Conservation (phyloP, 164 flowering plant genomes). For the Vitis rupestris region DNA sequence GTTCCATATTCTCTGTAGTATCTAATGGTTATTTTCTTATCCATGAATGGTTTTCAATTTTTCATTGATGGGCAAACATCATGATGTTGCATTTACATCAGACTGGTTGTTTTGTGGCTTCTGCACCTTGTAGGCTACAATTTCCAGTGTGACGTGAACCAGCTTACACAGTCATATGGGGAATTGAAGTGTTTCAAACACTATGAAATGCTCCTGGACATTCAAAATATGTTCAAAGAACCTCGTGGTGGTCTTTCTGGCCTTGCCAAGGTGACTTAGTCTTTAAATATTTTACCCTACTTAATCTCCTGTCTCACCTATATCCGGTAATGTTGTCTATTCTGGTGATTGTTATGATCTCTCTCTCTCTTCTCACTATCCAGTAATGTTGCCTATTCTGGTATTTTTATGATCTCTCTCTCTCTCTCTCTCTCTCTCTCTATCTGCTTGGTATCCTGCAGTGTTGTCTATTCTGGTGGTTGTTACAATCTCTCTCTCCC, state of each 20-base stretch:
- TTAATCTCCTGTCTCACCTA: too few relatives aligned
- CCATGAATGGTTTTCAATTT: neutral
- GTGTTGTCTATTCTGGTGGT: neutral
- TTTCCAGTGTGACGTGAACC: slow-evolving; percentile 78
- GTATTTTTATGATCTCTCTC: neutral
- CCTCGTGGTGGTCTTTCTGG: slow-evolving; percentile 89
- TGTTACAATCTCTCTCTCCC: too few relatives aligned
- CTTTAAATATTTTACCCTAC: neutral
- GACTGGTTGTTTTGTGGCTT: slow-evolving; percentile 14
- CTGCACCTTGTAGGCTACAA: slow-evolving; percentile 66
- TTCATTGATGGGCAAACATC: too few relatives aligned
- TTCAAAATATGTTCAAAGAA: slow-evolving; percentile 83
- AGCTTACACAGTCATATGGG: slow-evolving; percentile 71
- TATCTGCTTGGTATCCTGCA: neutral
- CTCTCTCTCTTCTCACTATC: too few relatives aligned
- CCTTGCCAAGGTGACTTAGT: slow-evolving; percentile 60
- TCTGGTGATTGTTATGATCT: neutral
- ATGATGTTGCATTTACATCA: neutral
- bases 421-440: neutral
- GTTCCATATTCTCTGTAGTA: neutral
- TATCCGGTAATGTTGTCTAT: neutral
- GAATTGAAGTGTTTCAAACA: slow-evolving; percentile 78
- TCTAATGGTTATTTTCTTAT: neutral
- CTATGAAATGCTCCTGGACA: slow-evolving; percentile 87
- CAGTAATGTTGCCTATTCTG: neutral